Conservation (phyloP, 306 rosid genomes). For the Fragaria vesca region DNA sequence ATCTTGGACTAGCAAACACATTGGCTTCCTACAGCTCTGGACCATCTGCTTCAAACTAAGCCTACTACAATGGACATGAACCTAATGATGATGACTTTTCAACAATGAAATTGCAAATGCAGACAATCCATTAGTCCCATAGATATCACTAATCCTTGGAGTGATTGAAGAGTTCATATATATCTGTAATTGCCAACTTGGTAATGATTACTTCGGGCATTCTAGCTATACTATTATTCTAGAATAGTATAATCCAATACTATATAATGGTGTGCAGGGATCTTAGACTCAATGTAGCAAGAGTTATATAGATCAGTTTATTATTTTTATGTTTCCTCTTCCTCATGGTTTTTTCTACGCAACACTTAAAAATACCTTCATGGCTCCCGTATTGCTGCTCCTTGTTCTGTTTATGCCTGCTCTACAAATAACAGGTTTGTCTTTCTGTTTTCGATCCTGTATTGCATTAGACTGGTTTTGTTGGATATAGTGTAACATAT, state of each 20-base stretch:
- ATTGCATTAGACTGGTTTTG: not conserved
- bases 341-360: conserved; percentile 1
- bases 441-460: not conserved
- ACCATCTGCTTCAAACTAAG: not conserved
- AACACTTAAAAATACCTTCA: not conserved
- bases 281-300: not conserved
- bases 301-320: not conserved
- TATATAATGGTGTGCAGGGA: not conserved
- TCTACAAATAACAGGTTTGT: conserved; percentile 15
- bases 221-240: not conserved
- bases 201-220: not conserved
- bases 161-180: not conserved
- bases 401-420: conserved; percentile 22
- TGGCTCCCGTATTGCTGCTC: conserved; percentile 19
- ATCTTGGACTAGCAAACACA: not conserved
- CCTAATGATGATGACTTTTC: not conserved
- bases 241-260: not conserved
- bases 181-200: no score
- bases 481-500: not conserved
- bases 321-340: no score
- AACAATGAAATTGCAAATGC: not conserved
- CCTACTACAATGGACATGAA: not conserved
- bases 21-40: not conserved
- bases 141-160: not conserved
- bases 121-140: not conserved